Base-by-base conservation (phyloP, 768 basidiomycete genomes). In the Porpolomopsis calyptriformis region DNA sequence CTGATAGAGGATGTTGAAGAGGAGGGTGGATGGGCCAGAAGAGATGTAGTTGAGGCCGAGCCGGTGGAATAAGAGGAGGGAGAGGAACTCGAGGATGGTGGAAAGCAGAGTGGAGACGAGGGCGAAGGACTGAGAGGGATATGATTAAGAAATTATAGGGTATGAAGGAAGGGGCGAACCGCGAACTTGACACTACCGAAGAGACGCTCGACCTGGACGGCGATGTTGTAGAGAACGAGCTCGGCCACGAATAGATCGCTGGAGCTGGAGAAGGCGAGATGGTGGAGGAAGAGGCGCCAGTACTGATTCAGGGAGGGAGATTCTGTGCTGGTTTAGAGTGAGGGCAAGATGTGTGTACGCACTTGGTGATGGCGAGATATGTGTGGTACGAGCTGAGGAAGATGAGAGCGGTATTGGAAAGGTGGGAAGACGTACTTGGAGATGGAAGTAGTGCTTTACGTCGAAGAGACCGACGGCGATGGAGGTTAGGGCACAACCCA, bases 301-400 rank as follows among this genome's bases (percentile, higher is more conserved):
- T 89, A 90, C 90, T 97, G 14, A 7, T 7, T 31, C 29, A 36
- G 43, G 14, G 26, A 39, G 47, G 45, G 59, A 54, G 59, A 55
- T 54, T 59, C 63, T 60, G 65, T 62, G 60, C n/a, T n/a, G n/a
- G n/a, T 55, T 64, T 46, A 59, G 53, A 47, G 40, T 40, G 24
- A 14, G 43, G 41, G 42, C 23, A 49, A 29, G 19, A 38, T n/a
- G n/a, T 46, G 39, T 22, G 27, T 34, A 52, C 62, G 41, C 66
- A 88, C 91, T 72, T 94, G 91, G 56, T 88, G 85, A 60, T 93
- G 77, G 44, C 77, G 78, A n/a, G 87, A 89, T 40, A 96, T 72
- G 59, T 96, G 91, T 2, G 91, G 92, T 16, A 86, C 76, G 33
- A 93, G 74, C 81, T 91, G 18, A 18, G 50, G 46, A 46, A 39